A percentile compares a stretch with the other conserved stretches of the same genome.
phyloP scores from a whole-genome alignment of 345 rosid species.

The Lagerstroemia speciosa region DNA sequence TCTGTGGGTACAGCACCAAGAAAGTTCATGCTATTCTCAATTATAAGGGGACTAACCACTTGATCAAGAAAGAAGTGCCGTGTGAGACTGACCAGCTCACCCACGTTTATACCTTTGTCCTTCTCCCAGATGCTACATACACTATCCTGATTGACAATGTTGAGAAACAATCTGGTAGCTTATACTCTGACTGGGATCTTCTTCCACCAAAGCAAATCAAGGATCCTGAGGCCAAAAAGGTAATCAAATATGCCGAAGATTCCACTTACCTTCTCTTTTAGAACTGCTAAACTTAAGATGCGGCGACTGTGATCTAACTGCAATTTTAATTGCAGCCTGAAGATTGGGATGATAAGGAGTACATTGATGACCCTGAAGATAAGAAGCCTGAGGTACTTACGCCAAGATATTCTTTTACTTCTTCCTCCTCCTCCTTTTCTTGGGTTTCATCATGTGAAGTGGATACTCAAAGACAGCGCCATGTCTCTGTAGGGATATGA shows the following conservation, averaged over 20 bases:
- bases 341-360: constrained; percentile 49
- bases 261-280: constrained; percentile 25
- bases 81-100: constrained; percentile 98
- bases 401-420: not conserved
- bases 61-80: constrained; percentile 96
- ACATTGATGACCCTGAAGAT: constrained; percentile 40
- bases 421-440: not conserved
- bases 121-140: constrained; percentile 92
- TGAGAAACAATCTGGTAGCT: constrained; percentile 90
- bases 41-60: constrained; percentile 70
- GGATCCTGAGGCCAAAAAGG: constrained; percentile 93
- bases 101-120: constrained; percentile 83
- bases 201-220: constrained; percentile 79
- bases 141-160: constrained; percentile 80
- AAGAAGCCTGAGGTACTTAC: constrained; percentile 35
- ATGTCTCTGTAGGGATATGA: constrained; percentile 34
- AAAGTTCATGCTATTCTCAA: constrained; percentile 94
- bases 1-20: constrained; percentile 94
- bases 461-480: constrained; percentile 2
- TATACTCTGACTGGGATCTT: constrained; percentile 89
- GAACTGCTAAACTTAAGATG: constrained; percentile 35
- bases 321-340: constrained; percentile 33
- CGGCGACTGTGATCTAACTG: constrained; percentile 21
- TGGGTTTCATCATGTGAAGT: not conserved
- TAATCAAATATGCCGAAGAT: constrained; percentile 11